These are phyloP conservation scores for Penicillium sp. DNA, from an alignment of 2,329 filamentous ascomycete genomes.

Conservation along the genomic window DNA sequence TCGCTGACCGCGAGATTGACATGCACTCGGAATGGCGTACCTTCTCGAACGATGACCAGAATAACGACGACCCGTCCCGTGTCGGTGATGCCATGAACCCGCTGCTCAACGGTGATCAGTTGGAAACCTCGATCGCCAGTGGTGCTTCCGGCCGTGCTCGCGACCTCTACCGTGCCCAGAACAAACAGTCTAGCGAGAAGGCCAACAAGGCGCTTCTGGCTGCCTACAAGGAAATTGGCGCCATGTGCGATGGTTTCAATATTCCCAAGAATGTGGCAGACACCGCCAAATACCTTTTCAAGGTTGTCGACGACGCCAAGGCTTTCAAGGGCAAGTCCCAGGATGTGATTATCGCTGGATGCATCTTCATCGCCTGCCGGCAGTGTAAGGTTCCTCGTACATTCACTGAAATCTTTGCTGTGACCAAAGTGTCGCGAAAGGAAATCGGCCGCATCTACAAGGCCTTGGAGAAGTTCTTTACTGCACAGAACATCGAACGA, in stretches of 20 bases:
- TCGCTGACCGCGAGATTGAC: slow-evolving; percentile 90
- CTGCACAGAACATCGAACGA: slow-evolving; percentile 68
- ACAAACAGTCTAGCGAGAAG: slow-evolving; percentile 80
- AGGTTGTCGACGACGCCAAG: slow-evolving; percentile 89
- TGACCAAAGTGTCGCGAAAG: slow-evolving; percentile 95
- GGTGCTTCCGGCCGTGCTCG: slow-evolving; percentile 72
- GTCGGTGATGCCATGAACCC: slow-evolving; percentile 93
- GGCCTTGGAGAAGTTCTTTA: slow-evolving; percentile 83
- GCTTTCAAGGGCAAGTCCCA: slow-evolving; percentile 94
- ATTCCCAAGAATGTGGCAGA: slow-evolving; percentile 82
- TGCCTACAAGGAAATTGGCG: slow-evolving; percentile 86
- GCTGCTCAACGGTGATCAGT: slow-evolving; percentile 85
- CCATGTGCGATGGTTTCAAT: slow-evolving; percentile 82
- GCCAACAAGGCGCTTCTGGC: slow-evolving; percentile 77
- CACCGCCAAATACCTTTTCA: slow-evolving; percentile 92
- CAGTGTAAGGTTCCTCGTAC: slow-evolving; percentile 85
- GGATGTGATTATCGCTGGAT: slow-evolving; percentile 91
- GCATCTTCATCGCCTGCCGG: slow-evolving; percentile 96
- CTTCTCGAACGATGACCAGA: slow-evolving; percentile 97
- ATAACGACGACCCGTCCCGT: slow-evolving; percentile 95
- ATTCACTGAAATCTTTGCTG: slow-evolving; percentile 90
- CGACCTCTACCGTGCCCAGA: slow-evolving; percentile 82
- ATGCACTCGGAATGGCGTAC: slow-evolving; percentile 96
- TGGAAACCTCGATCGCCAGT: slow-evolving; percentile 85
- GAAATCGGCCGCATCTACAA: slow-evolving; percentile 98